Evolutionary conservation across 176 grass and related monocot genomes (phyloP).

Genomic region (Aegilops bicornis): DNA sequence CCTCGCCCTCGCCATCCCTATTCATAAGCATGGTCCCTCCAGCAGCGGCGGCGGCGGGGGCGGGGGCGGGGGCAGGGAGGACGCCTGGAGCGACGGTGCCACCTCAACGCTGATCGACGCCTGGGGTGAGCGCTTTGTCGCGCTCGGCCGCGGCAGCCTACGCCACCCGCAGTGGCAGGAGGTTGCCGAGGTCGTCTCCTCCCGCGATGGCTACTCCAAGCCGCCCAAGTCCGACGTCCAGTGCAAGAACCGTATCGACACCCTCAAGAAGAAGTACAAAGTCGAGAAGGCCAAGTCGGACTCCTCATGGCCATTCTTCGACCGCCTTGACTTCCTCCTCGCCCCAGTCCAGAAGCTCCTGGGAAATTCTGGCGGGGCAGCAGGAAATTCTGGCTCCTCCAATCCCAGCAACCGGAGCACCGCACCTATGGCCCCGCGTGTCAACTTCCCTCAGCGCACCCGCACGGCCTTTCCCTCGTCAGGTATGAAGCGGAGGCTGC

Average conservation of each 20-base stretch:
- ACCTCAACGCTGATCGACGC: slow-evolving; percentile 95
- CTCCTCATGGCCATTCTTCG: slow-evolving; percentile 73
- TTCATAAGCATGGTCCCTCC: slow-evolving; percentile 46
- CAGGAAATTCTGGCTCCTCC: neutral
- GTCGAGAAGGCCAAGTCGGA: slow-evolving; percentile 57
- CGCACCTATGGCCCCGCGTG: slow-evolving; percentile 35
- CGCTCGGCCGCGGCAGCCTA: slow-evolving; percentile 87
- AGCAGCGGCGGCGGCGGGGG: slow-evolving; percentile 36
- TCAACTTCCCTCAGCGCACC: slow-evolving; percentile 71
- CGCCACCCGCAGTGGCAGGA: slow-evolving; percentile 98
- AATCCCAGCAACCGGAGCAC: slow-evolving; percentile 29
- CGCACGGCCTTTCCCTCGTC: slow-evolving; percentile 37
- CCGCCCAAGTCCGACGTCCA: slow-evolving; percentile 70
- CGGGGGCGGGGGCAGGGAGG: slow-evolving; percentile 69
- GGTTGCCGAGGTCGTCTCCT: slow-evolving; percentile 88
- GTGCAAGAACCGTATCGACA: slow-evolving; percentile 98
- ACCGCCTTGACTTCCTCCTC: slow-evolving; percentile 78
- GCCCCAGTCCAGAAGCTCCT: slow-evolving; percentile 47
- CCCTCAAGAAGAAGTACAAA: slow-evolving; percentile 99
- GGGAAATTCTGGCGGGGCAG: neutral
- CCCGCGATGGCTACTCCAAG: slow-evolving; percentile 82
- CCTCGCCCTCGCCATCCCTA: slow-evolving; percentile 67
- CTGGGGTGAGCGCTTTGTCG: slow-evolving; percentile 90
- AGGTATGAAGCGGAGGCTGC: slow-evolving; percentile 38
- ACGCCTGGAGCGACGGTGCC: slow-evolving; percentile 94